phyloP scores from a whole-genome alignment of 148 eudicot species.

The Talinum fruticosum region DNA sequence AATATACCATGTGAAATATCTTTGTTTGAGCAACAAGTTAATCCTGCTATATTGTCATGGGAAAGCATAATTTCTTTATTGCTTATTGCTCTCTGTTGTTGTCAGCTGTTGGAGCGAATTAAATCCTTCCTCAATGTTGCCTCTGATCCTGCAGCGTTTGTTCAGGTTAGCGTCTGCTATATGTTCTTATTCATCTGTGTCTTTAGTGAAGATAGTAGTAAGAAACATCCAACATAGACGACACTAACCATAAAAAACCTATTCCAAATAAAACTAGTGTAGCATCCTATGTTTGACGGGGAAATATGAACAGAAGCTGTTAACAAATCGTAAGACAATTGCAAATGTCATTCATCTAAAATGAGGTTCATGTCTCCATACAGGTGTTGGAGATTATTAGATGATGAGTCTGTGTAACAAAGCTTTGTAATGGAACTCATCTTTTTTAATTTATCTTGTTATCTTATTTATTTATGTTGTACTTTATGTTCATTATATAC shows the following conservation, averaged over 20 bases:
- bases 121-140: conserved; percentile 36
- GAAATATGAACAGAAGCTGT: background rate
- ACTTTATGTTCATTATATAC: too few species aligned
- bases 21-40: background rate
- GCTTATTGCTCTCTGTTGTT: background rate
- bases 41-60: background rate
- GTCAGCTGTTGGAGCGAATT: conserved; percentile 46
- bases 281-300: background rate
- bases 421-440: background rate
- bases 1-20: background rate
- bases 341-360: background rate
- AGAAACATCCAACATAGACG: background rate
- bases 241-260: too few species aligned
- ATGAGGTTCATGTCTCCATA: background rate
- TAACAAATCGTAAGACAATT: background rate
- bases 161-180: conserved; percentile 46
- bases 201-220: background rate
- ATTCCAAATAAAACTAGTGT: background rate
- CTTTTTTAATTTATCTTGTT: too few species aligned
- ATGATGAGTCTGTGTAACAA: background rate
- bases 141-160: conserved; percentile 52
- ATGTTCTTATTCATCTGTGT: background rate
- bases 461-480: too few species aligned
- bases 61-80: too few species aligned
- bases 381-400: background rate